phyloP scores from a whole-genome alignment of 768 basidiomycete species.

The Nidula microcarpa region DNA sequence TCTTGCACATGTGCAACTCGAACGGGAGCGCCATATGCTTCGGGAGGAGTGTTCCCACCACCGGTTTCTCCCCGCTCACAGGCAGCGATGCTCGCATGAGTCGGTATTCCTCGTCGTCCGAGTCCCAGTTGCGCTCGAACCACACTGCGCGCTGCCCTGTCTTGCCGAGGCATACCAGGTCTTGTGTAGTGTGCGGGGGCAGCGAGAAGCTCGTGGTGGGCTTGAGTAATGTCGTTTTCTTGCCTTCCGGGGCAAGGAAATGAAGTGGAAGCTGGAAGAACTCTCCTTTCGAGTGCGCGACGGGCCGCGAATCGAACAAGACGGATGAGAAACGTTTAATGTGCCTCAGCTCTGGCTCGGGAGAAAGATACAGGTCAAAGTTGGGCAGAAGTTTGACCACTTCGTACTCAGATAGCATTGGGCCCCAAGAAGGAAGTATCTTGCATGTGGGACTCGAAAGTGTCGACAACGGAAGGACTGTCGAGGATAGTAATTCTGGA shows the following conservation, averaged over 20 bases:
- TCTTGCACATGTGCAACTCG: slow-evolving; percentile 37
- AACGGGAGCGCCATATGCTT: slow-evolving; percentile 50
- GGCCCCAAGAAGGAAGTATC: background rate
- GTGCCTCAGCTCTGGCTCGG: slow-evolving; percentile 12
- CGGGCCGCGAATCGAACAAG: slow-evolving; percentile 6
- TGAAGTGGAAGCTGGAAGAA: background rate
- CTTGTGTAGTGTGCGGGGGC: slow-evolving; percentile 18
- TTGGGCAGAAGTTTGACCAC: slow-evolving; percentile 10
- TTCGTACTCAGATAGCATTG: slow-evolving; percentile 15
- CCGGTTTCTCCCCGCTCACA: slow-evolving; percentile 8
- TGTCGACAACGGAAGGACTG: background rate
- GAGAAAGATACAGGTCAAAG: slow-evolving; percentile 11
- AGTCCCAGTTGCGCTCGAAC: slow-evolving; percentile 49
- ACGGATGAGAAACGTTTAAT: slow-evolving; percentile 2
- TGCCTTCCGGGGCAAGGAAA: background rate
- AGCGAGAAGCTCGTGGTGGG: slow-evolving; percentile 15
- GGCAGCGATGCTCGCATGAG: slow-evolving; percentile 51
- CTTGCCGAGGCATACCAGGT: slow-evolving; percentile 32
- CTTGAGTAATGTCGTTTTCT: slow-evolving; percentile 2
- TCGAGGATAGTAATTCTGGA: background rate
- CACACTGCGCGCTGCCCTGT: slow-evolving; percentile 49
- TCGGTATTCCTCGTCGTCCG: slow-evolving; percentile 31
- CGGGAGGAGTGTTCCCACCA: slow-evolving; percentile 38
- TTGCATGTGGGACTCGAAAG: background rate
- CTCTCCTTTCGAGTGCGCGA: background rate